These are phyloP conservation scores for Tillandsia fasciculata DNA, from an alignment of 176 grass and related monocot species.

Conservation along the genomic window DNA sequence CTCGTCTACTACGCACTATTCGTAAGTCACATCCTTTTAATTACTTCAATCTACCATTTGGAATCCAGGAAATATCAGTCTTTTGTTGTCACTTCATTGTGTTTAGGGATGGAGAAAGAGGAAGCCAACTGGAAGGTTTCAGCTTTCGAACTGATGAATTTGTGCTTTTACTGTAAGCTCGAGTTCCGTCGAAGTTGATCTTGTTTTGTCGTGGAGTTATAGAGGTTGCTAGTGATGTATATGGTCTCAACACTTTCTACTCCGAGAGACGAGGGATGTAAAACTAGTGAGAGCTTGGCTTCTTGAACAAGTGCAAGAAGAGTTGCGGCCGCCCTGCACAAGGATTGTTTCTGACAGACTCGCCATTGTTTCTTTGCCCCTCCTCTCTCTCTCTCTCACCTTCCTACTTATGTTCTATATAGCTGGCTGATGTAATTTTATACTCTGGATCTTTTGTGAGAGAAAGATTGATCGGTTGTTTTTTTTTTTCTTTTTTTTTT, in stretches of 20 bases:
- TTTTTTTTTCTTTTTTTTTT: conserved; percentile 10
- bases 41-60: not conserved
- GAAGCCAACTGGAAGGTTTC: conserved; percentile 69
- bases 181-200: not conserved
- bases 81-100: conserved; percentile 11
- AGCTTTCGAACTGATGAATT: conserved; percentile 53
- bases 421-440: conserved; percentile 25
- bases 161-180: not conserved
- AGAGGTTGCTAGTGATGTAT: conserved; percentile 25
- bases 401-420: conserved; percentile 18
- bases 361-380: conserved; percentile 10
- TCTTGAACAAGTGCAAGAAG: conserved; percentile 14
- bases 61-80: conserved; percentile 5
- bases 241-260: conserved; percentile 23
- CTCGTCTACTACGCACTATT: conserved; percentile 83
- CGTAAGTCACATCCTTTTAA: conserved; percentile 36
- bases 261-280: conserved; percentile 17
- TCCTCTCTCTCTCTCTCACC: conserved; percentile 8
- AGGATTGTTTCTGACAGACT: conserved; percentile 25
- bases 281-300: conserved; percentile 25
- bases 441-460: conserved; percentile 6
- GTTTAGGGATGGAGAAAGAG: conserved; percentile 91
- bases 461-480: conserved; percentile 22
- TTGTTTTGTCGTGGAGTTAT: conserved; percentile 24
- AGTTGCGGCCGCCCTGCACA: conserved; percentile 3